A percentile compares a stretch with the other conserved stretches of the same genome.
Conservation (phyloP, 73 alveolate genomes). For the Chromera velia region DNA sequence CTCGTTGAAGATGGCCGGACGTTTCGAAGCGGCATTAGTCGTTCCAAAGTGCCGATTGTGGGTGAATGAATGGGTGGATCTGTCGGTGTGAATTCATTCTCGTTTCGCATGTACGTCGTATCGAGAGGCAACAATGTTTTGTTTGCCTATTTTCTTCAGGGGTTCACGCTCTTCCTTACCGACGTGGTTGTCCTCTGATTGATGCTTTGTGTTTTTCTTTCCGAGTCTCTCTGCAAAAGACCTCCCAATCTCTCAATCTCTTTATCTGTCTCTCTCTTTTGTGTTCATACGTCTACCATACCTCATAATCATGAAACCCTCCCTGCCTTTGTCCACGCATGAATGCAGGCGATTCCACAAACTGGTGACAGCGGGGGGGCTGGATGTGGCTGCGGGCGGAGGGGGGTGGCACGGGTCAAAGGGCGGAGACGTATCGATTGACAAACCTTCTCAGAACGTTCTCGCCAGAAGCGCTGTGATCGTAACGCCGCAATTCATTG, state of each 20-base stretch:
- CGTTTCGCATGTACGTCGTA: no score
- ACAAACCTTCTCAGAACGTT: neutral
- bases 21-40: no score
- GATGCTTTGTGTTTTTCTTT: no score
- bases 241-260: neutral
- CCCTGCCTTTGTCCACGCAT: neutral
- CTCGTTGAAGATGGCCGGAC: no score
- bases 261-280: no score
- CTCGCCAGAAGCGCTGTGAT: neutral
- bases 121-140: no score
- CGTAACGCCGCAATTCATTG: neutral
- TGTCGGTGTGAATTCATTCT: no score
- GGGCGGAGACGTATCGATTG: neutral
- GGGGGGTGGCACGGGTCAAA: neutral
- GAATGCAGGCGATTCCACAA: neutral
- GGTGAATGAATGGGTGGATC: no score
- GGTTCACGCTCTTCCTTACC: no score
- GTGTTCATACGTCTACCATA: neutral
- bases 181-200: no score
- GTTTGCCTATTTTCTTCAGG: no score
- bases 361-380: neutral
- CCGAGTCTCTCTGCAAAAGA: neutral
- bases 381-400: neutral
- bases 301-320: neutral
- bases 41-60: no score